Conservation (phyloP, 2,329 filamentous ascomycete species). For the Apiospora marii region DNA sequence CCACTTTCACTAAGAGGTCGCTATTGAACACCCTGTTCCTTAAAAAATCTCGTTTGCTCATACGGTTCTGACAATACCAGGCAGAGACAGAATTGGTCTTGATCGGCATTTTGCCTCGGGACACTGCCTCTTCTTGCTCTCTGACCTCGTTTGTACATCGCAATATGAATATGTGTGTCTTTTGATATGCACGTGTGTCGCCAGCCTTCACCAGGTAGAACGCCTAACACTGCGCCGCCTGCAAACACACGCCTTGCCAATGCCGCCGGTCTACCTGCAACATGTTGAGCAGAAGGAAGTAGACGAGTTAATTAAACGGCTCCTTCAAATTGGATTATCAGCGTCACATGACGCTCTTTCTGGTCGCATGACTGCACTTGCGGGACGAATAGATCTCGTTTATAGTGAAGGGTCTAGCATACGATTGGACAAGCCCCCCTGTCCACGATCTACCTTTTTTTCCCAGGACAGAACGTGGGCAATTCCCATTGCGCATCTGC, state of each 20-base stretch:
- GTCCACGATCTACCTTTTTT: slow-evolving; percentile 4
- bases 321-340: background rate
- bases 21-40: background rate
- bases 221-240: background rate
- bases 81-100: background rate
- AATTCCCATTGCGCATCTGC: slow-evolving; percentile 13
- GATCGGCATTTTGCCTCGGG: background rate
- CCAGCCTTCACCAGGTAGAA: background rate
- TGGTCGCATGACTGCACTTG: background rate
- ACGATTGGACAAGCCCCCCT: background rate
- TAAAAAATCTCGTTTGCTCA: background rate
- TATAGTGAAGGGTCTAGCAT: background rate
- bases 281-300: background rate
- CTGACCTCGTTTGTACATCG: background rate
- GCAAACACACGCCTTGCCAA: background rate
- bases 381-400: slow-evolving; percentile 8
- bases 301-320: background rate
- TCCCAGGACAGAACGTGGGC: background rate
- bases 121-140: background rate
- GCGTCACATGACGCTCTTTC: background rate
- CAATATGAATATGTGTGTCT: background rate
- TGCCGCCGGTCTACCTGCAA: background rate
- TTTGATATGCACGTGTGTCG: background rate
- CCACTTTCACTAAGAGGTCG: background rate
- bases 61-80: background rate